phyloP scores from a whole-genome alignment of 495 filamentous ascomycete genomes.

The Podospora fimiseda region DNA sequence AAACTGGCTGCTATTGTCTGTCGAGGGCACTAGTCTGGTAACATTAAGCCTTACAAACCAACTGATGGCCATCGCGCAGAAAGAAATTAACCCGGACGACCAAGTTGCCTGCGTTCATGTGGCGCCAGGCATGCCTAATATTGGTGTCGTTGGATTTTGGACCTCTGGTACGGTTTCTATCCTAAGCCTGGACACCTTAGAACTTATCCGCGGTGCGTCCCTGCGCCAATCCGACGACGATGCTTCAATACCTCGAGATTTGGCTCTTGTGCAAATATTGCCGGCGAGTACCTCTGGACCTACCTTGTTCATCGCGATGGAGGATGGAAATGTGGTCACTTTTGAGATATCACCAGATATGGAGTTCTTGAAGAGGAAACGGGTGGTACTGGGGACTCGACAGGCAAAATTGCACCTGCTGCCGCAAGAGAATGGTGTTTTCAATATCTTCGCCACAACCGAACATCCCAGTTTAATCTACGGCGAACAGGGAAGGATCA shows the following conservation, averaged over 20 bases:
- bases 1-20: conserved; percentile 60
- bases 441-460: conserved; percentile 86
- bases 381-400: conserved; percentile 78
- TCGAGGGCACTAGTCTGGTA: conserved; percentile 61
- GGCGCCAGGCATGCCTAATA: conserved; percentile 32
- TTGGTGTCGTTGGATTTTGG: conserved; percentile 82
- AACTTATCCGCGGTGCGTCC: conserved; percentile 40
- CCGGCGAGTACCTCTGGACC: conserved; percentile 44
- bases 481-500: conserved; percentile 74
- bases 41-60: conserved; percentile 58
- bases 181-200: conserved; percentile 56
- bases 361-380: conserved; percentile 64
- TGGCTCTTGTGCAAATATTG: conserved; percentile 70
- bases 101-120: conserved; percentile 79
- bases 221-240: conserved; percentile 54
- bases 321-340: conserved; percentile 85
- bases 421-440: conserved; percentile 52
- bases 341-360: conserved; percentile 64
- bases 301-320: conserved; percentile 87
- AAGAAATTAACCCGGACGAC: conserved; percentile 54
- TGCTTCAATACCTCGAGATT: conserved; percentile 72
- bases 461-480: conserved; percentile 94
- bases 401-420: conserved; percentile 74
- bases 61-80: conserved; percentile 49
- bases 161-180: conserved; percentile 67